Evolutionary conservation across 352 stramenopile species (phyloP), one percentile per base, ranked within the genome.

Genomic region (Pythium myriotylum): DNA sequence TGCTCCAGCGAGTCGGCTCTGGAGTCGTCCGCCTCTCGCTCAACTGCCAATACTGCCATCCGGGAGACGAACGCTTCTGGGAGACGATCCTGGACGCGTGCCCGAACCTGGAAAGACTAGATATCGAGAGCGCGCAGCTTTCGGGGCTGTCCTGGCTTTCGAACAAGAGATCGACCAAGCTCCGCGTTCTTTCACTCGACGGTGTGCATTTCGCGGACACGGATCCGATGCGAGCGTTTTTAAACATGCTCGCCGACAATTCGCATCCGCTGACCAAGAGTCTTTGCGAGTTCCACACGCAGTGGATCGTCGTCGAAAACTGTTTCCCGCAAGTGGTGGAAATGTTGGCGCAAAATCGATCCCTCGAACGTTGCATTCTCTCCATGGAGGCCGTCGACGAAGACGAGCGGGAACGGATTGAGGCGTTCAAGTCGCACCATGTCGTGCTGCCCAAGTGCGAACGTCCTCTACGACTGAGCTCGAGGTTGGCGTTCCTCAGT

Each of bases 221-320:
- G 1, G 27, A 0, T 16, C 5, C 6, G 17, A 3, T 55, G 0
- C 7, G n/a, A 14, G 7, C 8, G 4, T n/a, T 54, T 7, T 26
- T 32, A 17, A 1, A 40, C 26, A 19, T 32, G 4, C 47, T 54
- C 16, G 47, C 47, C 0, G 48, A 55, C 19, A 2, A 1, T 23
- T 10, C 8, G 17, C 48, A 55, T 19, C 19, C n/a, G 48, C 20
- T 55, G 19, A 45, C 22, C 8, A 9, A 43, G 29, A 55, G 32
- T 35, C 48, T 55, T 2, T 14, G 48, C 32, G 48, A 55, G 48
- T 45, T 55, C 33, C 48, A 55, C 48, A 35, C 32, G 48, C 48
- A 55, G 19, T 55, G 48, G 48, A 17, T 10, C 3, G 9, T 26
- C 5, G 26, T 42, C 3, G n/a, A 42, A 3, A 10, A 12, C 2